Percentiles rank a stretch among this genome's conserved stretches.
Evolutionary conservation across 2,329 filamentous ascomycete species (phyloP).

Genomic region (Coniochaeta sp.): DNA sequence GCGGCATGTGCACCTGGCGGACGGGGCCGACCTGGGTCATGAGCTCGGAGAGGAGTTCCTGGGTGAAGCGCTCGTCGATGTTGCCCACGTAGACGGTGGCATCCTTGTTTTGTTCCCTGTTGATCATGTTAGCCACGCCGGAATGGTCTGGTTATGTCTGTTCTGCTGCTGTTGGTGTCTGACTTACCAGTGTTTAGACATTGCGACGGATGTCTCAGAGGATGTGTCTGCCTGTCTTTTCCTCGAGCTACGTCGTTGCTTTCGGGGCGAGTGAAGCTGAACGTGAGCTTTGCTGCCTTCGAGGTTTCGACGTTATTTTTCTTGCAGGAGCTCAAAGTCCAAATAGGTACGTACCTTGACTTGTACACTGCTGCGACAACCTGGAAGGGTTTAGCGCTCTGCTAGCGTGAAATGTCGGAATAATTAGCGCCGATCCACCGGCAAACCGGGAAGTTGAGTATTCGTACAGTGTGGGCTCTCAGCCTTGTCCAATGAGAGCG

Average conservation of each 20-base stretch:
- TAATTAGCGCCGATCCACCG: not conserved
- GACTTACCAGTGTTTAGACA: slow-evolving; percentile 22
- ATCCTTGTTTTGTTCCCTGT: slow-evolving; percentile 94
- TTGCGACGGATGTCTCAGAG: slow-evolving; percentile 6
- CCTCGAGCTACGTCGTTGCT: not conserved
- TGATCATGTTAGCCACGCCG: slow-evolving; percentile 2
- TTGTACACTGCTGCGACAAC: not conserved
- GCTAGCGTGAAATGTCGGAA: not conserved
- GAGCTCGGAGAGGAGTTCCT: slow-evolving; percentile 89
- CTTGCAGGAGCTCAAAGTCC: not conserved
- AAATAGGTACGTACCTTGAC: not conserved
- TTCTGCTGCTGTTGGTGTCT: too few species aligned
- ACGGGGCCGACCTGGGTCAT: slow-evolving; percentile 98
- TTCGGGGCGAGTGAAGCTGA: not conserved
- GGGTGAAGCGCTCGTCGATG: slow-evolving; percentile 90
- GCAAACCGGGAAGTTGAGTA: not conserved
- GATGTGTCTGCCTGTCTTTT: not conserved
- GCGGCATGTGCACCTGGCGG: slow-evolving; percentile 95
- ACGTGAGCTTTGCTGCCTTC: not conserved
- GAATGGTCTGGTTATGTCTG: not conserved
- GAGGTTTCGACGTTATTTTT: not conserved
- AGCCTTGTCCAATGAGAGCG: not conserved
- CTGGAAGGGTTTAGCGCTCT: not conserved
- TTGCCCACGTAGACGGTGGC: slow-evolving; percentile 97
- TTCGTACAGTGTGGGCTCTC: not conserved